Conservation (phyloP, 2,329 filamentous ascomycete genomes). For the Stagonosporopsis rhizophila region DNA sequence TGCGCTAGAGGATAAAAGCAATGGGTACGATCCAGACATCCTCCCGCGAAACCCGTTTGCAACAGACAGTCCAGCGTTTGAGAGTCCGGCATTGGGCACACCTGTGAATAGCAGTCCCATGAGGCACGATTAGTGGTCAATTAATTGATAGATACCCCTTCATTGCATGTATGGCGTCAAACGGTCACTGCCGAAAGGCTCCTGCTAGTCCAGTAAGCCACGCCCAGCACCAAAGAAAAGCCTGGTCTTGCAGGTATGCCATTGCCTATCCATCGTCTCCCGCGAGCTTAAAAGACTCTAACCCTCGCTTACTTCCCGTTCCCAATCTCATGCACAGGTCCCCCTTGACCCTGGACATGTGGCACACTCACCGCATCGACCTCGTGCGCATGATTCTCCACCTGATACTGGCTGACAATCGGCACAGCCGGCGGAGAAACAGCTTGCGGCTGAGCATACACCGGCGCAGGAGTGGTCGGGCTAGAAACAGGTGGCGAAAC, state of each 20-base stretch:
- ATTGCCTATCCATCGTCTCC: not conserved
- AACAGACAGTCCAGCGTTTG: constrained; percentile 15
- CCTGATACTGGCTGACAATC: constrained; percentile 18
- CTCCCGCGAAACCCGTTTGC: constrained; percentile 33
- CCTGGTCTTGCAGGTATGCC: not conserved
- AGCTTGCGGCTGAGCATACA: constrained; percentile 28
- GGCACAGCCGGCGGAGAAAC: constrained; percentile 9
- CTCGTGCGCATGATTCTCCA: constrained; percentile 23
- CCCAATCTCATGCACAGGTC: constrained; percentile 32
- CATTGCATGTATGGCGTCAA: not conserved
- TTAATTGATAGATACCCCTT: constrained; percentile 8
- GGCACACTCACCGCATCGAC: constrained; percentile 29
- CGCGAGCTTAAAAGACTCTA: not conserved
- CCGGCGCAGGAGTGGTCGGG: constrained; percentile 34
- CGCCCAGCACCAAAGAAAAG: not conserved
- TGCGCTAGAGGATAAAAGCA: not conserved
- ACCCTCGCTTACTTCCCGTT: not conserved
- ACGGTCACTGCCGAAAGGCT: not conserved
- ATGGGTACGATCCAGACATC: constrained; percentile 29
- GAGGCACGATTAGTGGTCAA: constrained; percentile 2
- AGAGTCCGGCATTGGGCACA: constrained; percentile 7
- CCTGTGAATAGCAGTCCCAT: constrained; percentile 9
- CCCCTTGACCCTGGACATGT: constrained; percentile 4
- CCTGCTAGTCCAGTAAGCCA: not conserved
- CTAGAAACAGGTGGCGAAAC: constrained; percentile 24